Evolutionary conservation across 1,284 basidiomycete genomes (phyloP), one percentile per base, ranked within the genome.

Genomic region (Cronartium quercuum): DNA sequence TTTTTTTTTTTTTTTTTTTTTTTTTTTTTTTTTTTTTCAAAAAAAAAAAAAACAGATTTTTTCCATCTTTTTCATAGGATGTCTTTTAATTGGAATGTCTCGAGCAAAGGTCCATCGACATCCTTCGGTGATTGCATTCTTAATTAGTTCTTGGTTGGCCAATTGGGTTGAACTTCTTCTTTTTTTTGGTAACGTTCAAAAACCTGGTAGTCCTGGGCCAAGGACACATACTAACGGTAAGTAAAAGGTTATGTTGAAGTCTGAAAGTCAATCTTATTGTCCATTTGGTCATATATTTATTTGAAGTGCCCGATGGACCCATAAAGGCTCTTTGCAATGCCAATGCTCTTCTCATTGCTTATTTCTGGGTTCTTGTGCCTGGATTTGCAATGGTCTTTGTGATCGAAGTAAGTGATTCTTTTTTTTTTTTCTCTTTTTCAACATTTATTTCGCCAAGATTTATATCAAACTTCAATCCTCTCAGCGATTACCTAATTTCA

Each of bases 331-430:
- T 75, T 7, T 75, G 71, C 15, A 57, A 75, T 21, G 58, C 67
- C 38, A 75, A 75, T 62, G 71, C 71, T 1, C 57, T 75, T 42
- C 57, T 75, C n/a, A 24, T 67, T 34, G 51, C 71, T 61, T 75
- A 75, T 47, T 42, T 66, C 41, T 66, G 64, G 71, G 67, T 57
- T 40, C 55, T 29, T 10, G 38, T 75, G 18, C 71, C 65, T n/a
- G 71, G 63, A 55, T 67, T 66, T 1, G 65, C 40, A 12, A 18
- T 21, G 18, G 38, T 13, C 24, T 44, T n/a, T n/a, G n/a, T n/a
- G n/a, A n/a, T n/a, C n/a, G n/a, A n/a, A n/a, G n/a, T n/a, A n/a
- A n/a, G n/a, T n/a, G n/a, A n/a, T n/a, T n/a, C n/a, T n/a, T n/a
- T n/a, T n/a, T n/a, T n/a, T n/a, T n/a, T n/a, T n/a, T n/a, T n/a